Evolutionary conservation across 1,284 basidiomycete genomes (phyloP).

Genomic region (Agaricales sp.): DNA sequence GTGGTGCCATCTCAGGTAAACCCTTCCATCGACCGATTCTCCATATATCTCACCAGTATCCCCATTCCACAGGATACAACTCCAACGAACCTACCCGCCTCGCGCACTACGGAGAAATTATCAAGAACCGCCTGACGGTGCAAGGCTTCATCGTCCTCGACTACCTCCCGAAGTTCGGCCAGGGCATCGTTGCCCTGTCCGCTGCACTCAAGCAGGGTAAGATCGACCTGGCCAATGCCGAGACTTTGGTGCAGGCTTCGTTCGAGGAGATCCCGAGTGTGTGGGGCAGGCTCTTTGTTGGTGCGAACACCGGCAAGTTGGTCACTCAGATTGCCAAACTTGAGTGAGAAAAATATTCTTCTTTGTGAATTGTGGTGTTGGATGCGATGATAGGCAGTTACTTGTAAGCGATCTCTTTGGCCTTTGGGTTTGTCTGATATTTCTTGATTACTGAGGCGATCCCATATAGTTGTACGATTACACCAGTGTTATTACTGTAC

Average conservation of each 20-base stretch:
- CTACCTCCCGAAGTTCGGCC: slow-evolving; percentile 12
- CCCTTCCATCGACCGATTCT: slow-evolving; percentile 5
- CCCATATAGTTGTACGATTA: no score
- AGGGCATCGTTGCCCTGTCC: slow-evolving; percentile 13
- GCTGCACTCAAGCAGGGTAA: slow-evolving; percentile 18
- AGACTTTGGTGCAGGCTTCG: slow-evolving; percentile 18
- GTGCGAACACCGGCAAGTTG: slow-evolving; percentile 21
- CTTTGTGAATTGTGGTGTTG: no score
- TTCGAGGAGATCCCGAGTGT: slow-evolving; percentile 20
- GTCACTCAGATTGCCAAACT: slow-evolving; percentile 16
- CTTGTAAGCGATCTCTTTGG: no score
- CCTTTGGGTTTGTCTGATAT: no score
- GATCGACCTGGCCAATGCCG: slow-evolving; percentile 15
- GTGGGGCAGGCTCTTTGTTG: slow-evolving; percentile 19
- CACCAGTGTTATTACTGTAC: no score
- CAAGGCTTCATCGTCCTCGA: slow-evolving; percentile 28
- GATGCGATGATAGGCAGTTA: no score
- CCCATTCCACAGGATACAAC: slow-evolving; percentile 17
- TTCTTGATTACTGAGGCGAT: no score
- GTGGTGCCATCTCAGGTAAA: slow-evolving; percentile 28
- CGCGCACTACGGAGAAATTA: slow-evolving; percentile 19
- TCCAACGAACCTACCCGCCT: slow-evolving; percentile 10
- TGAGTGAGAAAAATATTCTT: no score
- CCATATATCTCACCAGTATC: no score
- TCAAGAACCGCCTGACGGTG: slow-evolving; percentile 26